Percentiles rank a stretch among this genome's conserved stretches.
Evolutionary conservation across 2,329 filamentous ascomycete genomes (phyloP).

Genomic region (Arthrobotrys sphaeroides): DNA sequence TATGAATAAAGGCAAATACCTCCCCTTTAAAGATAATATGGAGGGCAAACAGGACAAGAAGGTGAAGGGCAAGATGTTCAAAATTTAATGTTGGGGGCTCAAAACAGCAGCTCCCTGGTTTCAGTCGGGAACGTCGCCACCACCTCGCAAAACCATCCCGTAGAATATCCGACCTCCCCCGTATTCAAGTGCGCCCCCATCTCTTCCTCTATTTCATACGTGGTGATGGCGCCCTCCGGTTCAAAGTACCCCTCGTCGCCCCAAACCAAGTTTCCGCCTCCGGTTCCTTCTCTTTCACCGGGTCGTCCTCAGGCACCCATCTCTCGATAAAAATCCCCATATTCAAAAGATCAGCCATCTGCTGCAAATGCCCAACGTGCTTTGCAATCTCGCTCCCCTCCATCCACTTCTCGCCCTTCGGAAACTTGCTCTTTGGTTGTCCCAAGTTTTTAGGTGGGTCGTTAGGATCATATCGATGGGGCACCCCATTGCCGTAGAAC

Average conservation of each 20-base stretch:
- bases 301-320: slow-evolving; percentile 37
- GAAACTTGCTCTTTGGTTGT: slow-evolving; percentile 38
- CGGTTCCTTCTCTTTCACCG: neutral
- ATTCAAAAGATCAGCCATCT: slow-evolving; percentile 43
- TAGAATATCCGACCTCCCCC: neutral
- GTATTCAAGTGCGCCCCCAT: neutral
- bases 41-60: slow-evolving; percentile 12
- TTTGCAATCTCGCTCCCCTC: slow-evolving; percentile 45
- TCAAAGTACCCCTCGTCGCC: slow-evolving; percentile 13
- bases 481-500: slow-evolving; percentile 42
- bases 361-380: slow-evolving; percentile 33
- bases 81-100: neutral
- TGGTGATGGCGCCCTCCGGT: slow-evolving; percentile 21
- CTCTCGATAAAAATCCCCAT: slow-evolving; percentile 37
- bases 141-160: too few species aligned
- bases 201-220: slow-evolving; percentile 1
- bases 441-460: slow-evolving; percentile 38
- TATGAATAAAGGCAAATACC: slow-evolving; percentile 1
- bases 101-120: neutral
- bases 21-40: neutral
- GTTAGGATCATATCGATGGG: slow-evolving; percentile 44
- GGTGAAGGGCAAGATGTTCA: neutral
- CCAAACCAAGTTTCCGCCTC: slow-evolving; percentile 35
- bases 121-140: neutral
- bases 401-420: slow-evolving; percentile 38